Evolutionary conservation across 2,329 filamentous ascomycete genomes (phyloP).

Genomic region (Aspergillus fischeri): DNA sequence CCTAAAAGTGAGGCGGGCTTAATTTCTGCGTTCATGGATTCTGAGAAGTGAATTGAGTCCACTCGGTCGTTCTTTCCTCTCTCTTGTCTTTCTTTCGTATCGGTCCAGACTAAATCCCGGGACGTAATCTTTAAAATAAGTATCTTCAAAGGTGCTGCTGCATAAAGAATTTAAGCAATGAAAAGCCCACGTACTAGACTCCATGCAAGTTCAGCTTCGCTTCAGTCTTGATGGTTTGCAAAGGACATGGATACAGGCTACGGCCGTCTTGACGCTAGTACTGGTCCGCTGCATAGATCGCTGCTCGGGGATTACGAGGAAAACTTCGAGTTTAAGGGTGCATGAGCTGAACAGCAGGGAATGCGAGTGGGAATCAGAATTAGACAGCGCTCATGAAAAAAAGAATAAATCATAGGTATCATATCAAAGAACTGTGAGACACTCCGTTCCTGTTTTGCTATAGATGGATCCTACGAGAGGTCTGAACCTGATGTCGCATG

Average conservation of each 20-base stretch:
- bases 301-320: neutral
- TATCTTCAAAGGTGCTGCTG: neutral
- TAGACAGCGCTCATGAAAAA: slow-evolving; percentile 13
- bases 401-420: slow-evolving; percentile 29
- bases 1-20: neutral
- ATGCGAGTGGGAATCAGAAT: slow-evolving; percentile 8
- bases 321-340: neutral
- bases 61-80: neutral
- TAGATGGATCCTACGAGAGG: slow-evolving; percentile 29
- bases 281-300: neutral
- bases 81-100: neutral
- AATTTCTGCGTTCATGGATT: neutral
- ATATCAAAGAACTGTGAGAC: slow-evolving; percentile 28
- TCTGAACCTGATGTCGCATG: slow-evolving; percentile 1
- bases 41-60: too few relatives aligned
- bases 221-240: neutral
- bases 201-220: neutral
- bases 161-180: neutral
- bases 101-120: neutral
- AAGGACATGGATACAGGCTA: neutral
- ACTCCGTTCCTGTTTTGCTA: slow-evolving; percentile 26
- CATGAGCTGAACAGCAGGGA: neutral
- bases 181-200: neutral
- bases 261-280: neutral
- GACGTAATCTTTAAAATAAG: neutral